A percentile compares a stretch with the other conserved stretches of the same genome.
phyloP scores from a whole-genome alignment of 441 rosid species.

The Adansonia gregorii region DNA sequence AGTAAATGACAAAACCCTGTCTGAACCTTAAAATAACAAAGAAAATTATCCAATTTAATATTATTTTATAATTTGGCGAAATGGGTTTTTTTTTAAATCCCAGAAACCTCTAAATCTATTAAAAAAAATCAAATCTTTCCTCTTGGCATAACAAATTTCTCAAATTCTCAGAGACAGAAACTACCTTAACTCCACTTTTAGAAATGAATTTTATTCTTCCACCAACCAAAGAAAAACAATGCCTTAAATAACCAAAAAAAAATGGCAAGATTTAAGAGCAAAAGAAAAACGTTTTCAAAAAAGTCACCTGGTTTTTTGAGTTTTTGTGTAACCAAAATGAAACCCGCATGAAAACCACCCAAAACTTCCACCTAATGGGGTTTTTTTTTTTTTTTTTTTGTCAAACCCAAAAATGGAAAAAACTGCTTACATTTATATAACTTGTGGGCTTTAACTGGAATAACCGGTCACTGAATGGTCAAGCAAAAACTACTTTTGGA shows the following conservation, averaged over 20 bases:
- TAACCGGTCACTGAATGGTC: constrained; percentile 39
- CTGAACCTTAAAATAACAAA: not conserved
- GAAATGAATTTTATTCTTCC: not conserved
- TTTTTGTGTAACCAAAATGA: constrained; percentile 46
- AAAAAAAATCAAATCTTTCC: not conserved
- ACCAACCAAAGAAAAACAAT: not conserved
- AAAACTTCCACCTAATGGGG: not conserved
- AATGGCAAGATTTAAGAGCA: not conserved
- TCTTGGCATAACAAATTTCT: not conserved
- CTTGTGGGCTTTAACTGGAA: constrained; percentile 26
- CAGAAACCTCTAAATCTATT: not conserved
- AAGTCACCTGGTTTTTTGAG: constrained; percentile 26
- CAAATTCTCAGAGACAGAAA: not conserved
- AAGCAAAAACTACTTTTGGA: constrained; percentile 35
- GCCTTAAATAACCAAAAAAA: not conserved
- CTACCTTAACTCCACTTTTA: not conserved
- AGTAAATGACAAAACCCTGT: constrained; percentile 16
- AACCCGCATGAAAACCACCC: constrained; percentile 47
- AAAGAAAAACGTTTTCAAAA: constrained; percentile 9
- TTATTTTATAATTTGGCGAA: not conserved
- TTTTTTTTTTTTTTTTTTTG: not conserved
- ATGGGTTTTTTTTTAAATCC: not conserved
- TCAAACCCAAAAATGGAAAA: constrained; percentile 27
- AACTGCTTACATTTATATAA: constrained; percentile 21
- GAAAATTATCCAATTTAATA: constrained; percentile 3